These are phyloP conservation scores for Brassica rapa DNA, from an alignment of 345 rosid species.

Conservation along the genomic window DNA sequence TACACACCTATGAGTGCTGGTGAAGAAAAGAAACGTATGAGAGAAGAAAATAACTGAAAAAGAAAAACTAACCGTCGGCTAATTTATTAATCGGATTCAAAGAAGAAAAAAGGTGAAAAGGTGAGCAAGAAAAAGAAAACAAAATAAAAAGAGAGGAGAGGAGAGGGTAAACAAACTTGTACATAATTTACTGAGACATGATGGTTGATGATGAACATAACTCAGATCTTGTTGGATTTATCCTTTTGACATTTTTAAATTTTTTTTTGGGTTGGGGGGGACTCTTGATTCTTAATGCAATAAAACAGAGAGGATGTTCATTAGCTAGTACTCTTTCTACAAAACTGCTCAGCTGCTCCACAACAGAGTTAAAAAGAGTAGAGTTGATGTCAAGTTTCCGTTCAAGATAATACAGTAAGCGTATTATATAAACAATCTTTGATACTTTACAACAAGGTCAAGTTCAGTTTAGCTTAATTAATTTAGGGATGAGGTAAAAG, in stretches of 20 bases:
- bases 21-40: conserved; percentile 21
- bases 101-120: neutral
- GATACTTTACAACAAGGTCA: too few relatives aligned
- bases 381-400: neutral
- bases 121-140: neutral
- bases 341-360: neutral
- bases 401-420: too few relatives aligned
- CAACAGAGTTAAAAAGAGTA: neutral
- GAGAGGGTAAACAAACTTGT: conserved; percentile 20
- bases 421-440: too few relatives aligned
- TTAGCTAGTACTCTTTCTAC: neutral
- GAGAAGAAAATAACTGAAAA: conserved; percentile 26
- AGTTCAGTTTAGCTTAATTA: too few relatives aligned
- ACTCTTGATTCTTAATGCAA: conserved; percentile 9
- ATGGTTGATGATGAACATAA: neutral
- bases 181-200: conserved; percentile 12
- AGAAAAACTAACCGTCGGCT: conserved; percentile 22
- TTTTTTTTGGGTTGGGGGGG: neutral
- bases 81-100: conserved; percentile 19
- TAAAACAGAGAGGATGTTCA: neutral
- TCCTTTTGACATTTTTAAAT: neutral
- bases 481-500: too few relatives aligned
- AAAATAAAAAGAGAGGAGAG: neutral
- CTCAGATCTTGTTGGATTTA: neutral
- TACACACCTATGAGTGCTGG: conserved; percentile 15